Percentiles rank a stretch among this genome's conserved stretches.
These are phyloP conservation scores for Lasiosphaeriaceae sp. DNA, from an alignment of 495 filamentous ascomycete species.

Conservation along the genomic window DNA sequence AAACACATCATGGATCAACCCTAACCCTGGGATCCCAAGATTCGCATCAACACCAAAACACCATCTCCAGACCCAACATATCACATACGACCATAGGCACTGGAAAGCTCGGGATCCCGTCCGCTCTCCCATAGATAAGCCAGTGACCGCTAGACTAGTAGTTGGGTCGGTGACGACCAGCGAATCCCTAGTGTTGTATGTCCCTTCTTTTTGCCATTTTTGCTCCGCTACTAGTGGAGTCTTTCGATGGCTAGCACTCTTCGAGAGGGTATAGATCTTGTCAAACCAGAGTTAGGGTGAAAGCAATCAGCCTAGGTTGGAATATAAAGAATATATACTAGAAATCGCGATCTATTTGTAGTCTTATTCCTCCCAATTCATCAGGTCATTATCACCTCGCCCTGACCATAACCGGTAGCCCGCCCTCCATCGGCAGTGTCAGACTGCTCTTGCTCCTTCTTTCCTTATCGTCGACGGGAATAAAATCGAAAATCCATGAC, in stretches of 20 bases:
- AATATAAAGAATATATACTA: no score
- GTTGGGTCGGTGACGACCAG: constrained; percentile 40
- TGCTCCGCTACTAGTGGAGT: no score
- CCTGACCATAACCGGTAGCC: constrained; percentile 45
- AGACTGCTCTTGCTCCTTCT: constrained; percentile 53
- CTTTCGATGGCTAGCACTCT: no score
- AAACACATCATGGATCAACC: neutral
- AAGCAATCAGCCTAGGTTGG: no score
- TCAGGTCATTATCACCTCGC: neutral
- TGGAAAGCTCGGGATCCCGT: constrained; percentile 48
- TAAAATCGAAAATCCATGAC: constrained; percentile 47
- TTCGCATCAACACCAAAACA: no score
- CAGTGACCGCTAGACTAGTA: constrained; percentile 30
- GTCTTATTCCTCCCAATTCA: no score
- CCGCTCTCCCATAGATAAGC: constrained; percentile 47
- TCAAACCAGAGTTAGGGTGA: no score
- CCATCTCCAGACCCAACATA: no score
- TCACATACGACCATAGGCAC: constrained; percentile 19
- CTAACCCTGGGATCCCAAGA: neutral
- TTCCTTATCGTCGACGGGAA: constrained; percentile 35
- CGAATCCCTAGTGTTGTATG: constrained; percentile 45
- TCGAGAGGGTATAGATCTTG: no score
- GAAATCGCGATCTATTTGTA: no score
- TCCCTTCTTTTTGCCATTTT: no score
- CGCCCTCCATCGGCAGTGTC: constrained; percentile 58